A percentile compares a stretch with the other conserved stretches of the same genome.
Evolutionary conservation across 371 early-diverging fungal genomes (phyloP).

Genomic region (Conidiobolus incongruus): DNA sequence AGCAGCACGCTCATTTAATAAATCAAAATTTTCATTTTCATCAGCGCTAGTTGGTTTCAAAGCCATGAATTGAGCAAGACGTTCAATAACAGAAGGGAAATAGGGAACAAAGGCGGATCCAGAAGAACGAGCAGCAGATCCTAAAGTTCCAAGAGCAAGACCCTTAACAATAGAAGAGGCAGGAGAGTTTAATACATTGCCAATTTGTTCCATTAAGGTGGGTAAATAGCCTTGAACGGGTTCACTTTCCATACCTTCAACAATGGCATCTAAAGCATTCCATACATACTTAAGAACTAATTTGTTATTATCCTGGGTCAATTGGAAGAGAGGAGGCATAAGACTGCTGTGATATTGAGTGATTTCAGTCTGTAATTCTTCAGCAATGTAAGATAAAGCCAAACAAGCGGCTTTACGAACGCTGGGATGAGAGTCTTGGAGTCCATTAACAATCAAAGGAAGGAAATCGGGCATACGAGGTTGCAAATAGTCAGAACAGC

Average conservation of each 20-base stretch:
- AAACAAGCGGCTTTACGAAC: constrained; percentile 78
- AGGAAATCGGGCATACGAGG: constrained; percentile 47
- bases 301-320: constrained; percentile 46
- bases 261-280: constrained; percentile 65
- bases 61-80: constrained; percentile 45
- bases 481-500: constrained; percentile 63
- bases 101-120: constrained; percentile 52
- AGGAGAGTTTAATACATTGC: constrained; percentile 46
- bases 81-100: constrained; percentile 43
- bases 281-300: constrained; percentile 57
- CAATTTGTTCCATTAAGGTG: constrained; percentile 51
- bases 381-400: constrained; percentile 60
- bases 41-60: constrained; percentile 20
- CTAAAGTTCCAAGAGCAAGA: constrained; percentile 61
- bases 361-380: constrained; percentile 47
- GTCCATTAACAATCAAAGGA: constrained; percentile 41
- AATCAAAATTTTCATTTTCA: constrained; percentile 33
- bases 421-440: constrained; percentile 47
- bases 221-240: constrained; percentile 61
- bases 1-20: constrained; percentile 35
- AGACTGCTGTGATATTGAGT: constrained; percentile 51
- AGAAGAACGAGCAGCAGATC: constrained; percentile 70
- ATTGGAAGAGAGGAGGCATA: constrained; percentile 55
- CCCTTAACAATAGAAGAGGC: constrained; percentile 31
- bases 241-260: constrained; percentile 49